A percentile compares a stretch with the other conserved stretches of the same genome.
Conservation (phyloP, 331 rosid genomes). For the Pyrus hybrid region DNA sequence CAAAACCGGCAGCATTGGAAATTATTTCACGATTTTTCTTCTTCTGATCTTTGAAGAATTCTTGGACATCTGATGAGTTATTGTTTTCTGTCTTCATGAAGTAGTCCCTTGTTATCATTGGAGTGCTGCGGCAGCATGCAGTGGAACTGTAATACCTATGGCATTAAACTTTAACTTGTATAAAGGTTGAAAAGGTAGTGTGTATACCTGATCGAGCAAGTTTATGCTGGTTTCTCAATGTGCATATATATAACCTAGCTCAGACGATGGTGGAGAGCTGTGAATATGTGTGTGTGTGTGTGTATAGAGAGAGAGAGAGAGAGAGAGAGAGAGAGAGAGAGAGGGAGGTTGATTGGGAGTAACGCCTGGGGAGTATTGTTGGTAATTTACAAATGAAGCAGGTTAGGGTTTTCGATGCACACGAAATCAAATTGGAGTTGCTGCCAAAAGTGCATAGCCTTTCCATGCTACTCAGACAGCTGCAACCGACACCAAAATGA, state of each 20-base stretch:
- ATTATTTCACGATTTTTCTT: background rate
- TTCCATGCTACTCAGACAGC: background rate
- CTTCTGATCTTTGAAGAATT: background rate
- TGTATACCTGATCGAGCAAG: background rate
- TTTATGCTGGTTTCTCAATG: background rate
- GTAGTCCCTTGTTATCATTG: background rate
- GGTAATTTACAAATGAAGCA: background rate
- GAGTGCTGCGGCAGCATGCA: background rate
- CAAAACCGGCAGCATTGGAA: background rate
- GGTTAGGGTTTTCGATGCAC: conserved; percentile 16
- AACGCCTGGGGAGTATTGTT: conserved; percentile 8
- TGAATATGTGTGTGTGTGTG: too few relatives aligned
- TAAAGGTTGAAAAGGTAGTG: too few relatives aligned
- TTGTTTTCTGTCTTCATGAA: background rate
- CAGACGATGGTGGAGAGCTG: background rate
- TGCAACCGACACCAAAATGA: background rate
- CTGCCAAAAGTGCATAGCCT: too few relatives aligned
- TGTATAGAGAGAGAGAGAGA: background rate
- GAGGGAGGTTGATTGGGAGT: background rate
- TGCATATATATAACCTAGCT: background rate
- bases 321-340: too few relatives aligned
- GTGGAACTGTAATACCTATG: too few relatives aligned
- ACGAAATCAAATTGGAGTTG: conserved; percentile 10
- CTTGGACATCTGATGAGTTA: background rate
- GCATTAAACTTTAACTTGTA: too few relatives aligned